Percentiles rank a stretch among this genome's conserved stretches.
These are phyloP conservation scores for Cyclaneusma minus DNA, from an alignment of 2,329 filamentous ascomycete genomes.

Conservation along the genomic window DNA sequence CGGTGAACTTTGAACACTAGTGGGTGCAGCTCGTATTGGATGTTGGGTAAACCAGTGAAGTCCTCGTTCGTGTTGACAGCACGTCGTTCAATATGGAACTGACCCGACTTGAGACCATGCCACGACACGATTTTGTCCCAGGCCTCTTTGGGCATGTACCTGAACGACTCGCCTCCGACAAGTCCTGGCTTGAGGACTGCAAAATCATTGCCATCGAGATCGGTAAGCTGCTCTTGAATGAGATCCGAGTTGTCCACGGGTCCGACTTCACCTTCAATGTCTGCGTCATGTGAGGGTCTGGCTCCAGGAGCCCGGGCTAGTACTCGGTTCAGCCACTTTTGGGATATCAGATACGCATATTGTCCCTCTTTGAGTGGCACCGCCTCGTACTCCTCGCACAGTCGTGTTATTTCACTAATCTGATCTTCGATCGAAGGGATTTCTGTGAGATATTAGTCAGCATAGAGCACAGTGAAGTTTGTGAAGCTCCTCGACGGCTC, in stretches of 20 bases:
- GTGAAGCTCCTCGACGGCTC: too few species aligned
- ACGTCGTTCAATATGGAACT: slow-evolving; percentile 56
- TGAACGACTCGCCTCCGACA: slow-evolving; percentile 55
- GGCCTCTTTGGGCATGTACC: slow-evolving; percentile 61
- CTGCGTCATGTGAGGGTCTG: slow-evolving; percentile 41
- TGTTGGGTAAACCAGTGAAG: slow-evolving; percentile 38
- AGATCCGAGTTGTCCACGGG: slow-evolving; percentile 81
- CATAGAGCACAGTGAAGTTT: too few species aligned
- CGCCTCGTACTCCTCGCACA: slow-evolving; percentile 35
- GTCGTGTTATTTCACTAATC: slow-evolving; percentile 52
- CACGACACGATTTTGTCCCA: slow-evolving; percentile 71
- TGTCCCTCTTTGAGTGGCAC: slow-evolving; percentile 51
- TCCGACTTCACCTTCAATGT: slow-evolving; percentile 43
- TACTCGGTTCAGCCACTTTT: slow-evolving; percentile 62
- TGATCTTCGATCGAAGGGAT: slow-evolving; percentile 48
- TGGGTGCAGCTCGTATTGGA: slow-evolving; percentile 72
- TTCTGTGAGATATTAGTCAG: slow-evolving; percentile 10
- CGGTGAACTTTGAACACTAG: slow-evolving; percentile 77
- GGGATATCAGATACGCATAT: slow-evolving; percentile 63
- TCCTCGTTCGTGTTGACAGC: slow-evolving; percentile 62
- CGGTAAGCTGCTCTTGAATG: slow-evolving; percentile 42
- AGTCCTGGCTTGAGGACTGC: slow-evolving; percentile 59
- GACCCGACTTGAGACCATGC: slow-evolving; percentile 62
- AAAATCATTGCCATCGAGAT: slow-evolving; percentile 38
- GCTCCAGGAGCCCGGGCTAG: slow-evolving; percentile 46